These are phyloP conservation scores for Blastomyces silverae DNA, from an alignment of 2,329 filamentous ascomycete species.

Conservation along the genomic window DNA sequence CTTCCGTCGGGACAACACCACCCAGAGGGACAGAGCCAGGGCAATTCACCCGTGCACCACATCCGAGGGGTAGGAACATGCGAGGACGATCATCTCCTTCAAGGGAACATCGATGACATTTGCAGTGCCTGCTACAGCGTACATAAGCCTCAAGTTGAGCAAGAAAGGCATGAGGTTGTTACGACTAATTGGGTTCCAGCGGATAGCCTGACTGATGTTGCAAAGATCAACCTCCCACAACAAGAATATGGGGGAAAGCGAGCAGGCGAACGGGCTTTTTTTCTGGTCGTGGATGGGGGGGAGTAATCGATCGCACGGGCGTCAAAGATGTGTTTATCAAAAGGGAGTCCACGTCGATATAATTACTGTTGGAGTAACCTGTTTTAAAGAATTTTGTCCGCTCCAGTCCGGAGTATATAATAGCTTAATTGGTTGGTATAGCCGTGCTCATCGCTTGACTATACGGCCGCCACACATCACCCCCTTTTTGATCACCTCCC, in stretches of 20 bases:
- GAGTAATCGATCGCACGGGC: neutral
- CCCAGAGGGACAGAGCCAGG: neutral
- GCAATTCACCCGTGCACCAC: neutral
- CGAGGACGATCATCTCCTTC: neutral
- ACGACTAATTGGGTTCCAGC: neutral
- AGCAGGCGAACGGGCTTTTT: neutral
- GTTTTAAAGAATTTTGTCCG: neutral
- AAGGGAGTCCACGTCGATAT: too few species aligned
- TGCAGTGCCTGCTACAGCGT: too few species aligned
- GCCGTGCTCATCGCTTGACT: too few species aligned
- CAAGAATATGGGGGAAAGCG: neutral
- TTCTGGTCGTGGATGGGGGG: too few species aligned
- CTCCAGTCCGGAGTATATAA: neutral
- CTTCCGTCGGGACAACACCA: neutral
- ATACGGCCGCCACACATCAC: too few species aligned
- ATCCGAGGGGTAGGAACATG: neutral
- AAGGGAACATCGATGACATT: neutral
- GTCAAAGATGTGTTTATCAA: too few species aligned
- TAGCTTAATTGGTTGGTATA: too few species aligned
- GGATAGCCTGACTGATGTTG: too few species aligned
- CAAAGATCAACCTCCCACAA: neutral
- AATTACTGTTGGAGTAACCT: neutral
- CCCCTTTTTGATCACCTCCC: neutral
- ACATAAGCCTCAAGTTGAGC: neutral
- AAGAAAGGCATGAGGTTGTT: neutral